phyloP scores from a whole-genome alignment of 306 rosid genomes.

The Erythrophleum fordii region DNA sequence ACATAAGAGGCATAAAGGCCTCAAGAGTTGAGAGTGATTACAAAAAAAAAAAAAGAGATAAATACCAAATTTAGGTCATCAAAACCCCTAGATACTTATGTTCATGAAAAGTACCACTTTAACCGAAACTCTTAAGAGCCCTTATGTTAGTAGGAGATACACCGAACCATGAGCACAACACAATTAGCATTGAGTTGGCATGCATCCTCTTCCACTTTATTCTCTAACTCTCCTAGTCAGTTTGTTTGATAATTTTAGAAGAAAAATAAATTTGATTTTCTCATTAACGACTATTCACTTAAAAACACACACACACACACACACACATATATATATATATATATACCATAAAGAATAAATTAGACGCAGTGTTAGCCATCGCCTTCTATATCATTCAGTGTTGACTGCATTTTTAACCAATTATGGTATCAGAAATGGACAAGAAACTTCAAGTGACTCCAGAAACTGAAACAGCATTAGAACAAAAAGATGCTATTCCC shows the following conservation, averaged over 20 bases:
- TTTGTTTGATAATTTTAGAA: not conserved
- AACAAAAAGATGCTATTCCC: conserved; percentile 14
- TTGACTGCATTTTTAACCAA: not conserved
- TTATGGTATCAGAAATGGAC: not conserved
- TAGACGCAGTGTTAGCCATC: not conserved
- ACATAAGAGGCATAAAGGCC: not conserved
- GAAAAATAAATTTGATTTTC: too few species aligned
- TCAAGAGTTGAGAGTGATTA: too few species aligned
- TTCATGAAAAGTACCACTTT: not conserved
- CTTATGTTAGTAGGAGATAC: not conserved
- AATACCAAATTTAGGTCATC: not conserved
- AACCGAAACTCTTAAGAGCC: not conserved
- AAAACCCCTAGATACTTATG: not conserved
- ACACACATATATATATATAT: too few species aligned
- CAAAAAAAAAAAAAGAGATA: too few species aligned
- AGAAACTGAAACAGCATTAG: not conserved
- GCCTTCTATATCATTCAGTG: not conserved
- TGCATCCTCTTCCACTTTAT: not conserved
- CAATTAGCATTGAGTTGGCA: not conserved
- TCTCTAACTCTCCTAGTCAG: not conserved
- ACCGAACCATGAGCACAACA: not conserved
- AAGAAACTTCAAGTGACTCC: not conserved
- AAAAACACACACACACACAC: too few species aligned
- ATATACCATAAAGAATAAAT: too few species aligned
- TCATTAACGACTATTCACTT: too few species aligned